Evolutionary conservation across 257 asterid species (phyloP).

Genomic region (Przewalskia tangutica): DNA sequence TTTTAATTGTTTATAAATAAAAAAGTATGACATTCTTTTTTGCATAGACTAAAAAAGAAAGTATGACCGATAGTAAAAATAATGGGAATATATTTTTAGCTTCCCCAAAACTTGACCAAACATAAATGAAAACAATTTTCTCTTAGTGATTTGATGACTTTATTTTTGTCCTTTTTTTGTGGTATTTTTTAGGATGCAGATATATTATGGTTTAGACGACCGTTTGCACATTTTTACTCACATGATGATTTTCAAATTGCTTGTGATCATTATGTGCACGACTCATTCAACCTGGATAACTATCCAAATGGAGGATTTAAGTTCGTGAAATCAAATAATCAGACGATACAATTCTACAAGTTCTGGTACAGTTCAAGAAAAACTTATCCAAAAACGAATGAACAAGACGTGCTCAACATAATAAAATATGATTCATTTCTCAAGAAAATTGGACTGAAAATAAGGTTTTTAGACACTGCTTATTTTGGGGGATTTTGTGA

Average conservation of each 20-base stretch:
- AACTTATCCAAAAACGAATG: constrained; percentile 25
- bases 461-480: constrained; percentile 34
- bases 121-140: neutral
- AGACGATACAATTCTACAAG: constrained; percentile 32
- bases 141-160: neutral
- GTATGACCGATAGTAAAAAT: no score
- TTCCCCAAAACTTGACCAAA: neutral
- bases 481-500: constrained; percentile 50
- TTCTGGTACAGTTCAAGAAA: constrained; percentile 38
- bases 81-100: no score
- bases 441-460: constrained; percentile 27
- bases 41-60: no score
- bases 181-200: constrained; percentile 35
- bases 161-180: neutral
- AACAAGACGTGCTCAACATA: constrained; percentile 41
- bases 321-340: constrained; percentile 28
- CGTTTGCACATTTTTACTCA: constrained; percentile 31
- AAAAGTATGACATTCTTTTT: no score
- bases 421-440: constrained; percentile 30
- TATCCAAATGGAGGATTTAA: constrained; percentile 42
- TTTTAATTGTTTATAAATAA: no score
- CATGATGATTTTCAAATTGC: constrained; percentile 39
- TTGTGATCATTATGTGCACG: constrained; percentile 20
- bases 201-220: constrained; percentile 49
- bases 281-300: constrained; percentile 18